Conservation (phyloP, 2,329 filamentous ascomycete species). For the Pleomassaria siparia region DNA sequence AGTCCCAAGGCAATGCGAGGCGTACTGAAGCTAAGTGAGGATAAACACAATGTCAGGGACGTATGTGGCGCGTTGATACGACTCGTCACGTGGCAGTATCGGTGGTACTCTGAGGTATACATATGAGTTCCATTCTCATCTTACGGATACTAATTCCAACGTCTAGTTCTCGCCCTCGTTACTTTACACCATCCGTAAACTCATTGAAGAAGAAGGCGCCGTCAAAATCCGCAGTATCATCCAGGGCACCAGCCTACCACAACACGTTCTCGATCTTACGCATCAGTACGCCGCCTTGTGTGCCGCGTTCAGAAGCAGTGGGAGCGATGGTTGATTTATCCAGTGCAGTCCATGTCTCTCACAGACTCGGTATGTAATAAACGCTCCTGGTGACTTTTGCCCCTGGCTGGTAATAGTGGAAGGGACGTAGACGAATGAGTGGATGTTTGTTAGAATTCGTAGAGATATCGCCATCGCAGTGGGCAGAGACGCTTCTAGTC, state of each 20-base stretch:
- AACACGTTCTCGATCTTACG: slow-evolving; percentile 89
- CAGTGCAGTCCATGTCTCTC: no score
- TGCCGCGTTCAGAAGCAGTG: slow-evolving; percentile 91
- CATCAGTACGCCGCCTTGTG: slow-evolving; percentile 96
- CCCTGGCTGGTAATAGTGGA: not conserved
- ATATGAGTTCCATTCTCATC: not conserved
- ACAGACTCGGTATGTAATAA: no score
- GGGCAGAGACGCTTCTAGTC: no score
- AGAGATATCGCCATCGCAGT: not conserved
- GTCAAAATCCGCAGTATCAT: slow-evolving; percentile 98
- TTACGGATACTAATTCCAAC: not conserved
- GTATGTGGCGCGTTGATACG: slow-evolving; percentile 84
- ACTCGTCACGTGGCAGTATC: slow-evolving; percentile 95
- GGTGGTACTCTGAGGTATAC: slow-evolving; percentile 91
- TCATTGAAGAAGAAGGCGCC: slow-evolving; percentile 96
- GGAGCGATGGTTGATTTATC: slow-evolving; percentile 70
- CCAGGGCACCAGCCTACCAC: slow-evolving; percentile 90
- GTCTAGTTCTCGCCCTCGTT: slow-evolving; percentile 83
- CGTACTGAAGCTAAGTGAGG: slow-evolving; percentile 77
- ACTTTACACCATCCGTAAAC: slow-evolving; percentile 80
- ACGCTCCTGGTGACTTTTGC: no score
- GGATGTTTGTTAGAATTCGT: not conserved
- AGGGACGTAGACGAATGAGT: not conserved
- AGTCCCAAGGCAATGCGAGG: slow-evolving; percentile 90
- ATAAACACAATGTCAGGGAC: slow-evolving; percentile 74